Evolutionary conservation across 371 early-diverging fungal species (phyloP).

Genomic region (Mortierella sp.): DNA sequence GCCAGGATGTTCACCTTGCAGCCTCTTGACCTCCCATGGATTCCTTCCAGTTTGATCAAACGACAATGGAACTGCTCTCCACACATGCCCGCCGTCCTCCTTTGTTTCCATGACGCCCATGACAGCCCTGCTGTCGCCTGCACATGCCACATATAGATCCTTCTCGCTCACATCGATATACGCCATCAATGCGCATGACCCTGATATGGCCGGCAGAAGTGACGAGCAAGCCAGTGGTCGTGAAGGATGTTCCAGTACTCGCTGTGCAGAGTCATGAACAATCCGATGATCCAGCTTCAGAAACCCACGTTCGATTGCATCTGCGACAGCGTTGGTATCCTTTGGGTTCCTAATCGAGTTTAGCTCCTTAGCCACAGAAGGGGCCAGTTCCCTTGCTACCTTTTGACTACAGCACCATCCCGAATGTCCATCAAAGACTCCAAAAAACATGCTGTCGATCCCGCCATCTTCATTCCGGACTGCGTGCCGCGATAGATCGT

Average conservation of each 20-base stretch:
- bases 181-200: constrained; percentile 82
- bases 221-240: constrained; percentile 38
- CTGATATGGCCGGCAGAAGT: constrained; percentile 68
- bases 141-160: constrained; percentile 79
- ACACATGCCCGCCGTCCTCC: constrained; percentile 42
- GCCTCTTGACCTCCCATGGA: constrained; percentile 67
- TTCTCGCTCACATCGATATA: constrained; percentile 68
- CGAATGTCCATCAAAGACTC: constrained; percentile 71
- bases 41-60: constrained; percentile 79
- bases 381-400: constrained; percentile 58
- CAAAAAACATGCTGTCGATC: constrained; percentile 56
- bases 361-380: constrained; percentile 32
- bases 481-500: constrained; percentile 44
- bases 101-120: constrained; percentile 54
- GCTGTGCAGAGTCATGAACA: constrained; percentile 62
- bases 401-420: constrained; percentile 62
- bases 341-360: constrained; percentile 14
- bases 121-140: constrained; percentile 79
- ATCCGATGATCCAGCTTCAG: constrained; percentile 66
- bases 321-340: constrained; percentile 5
- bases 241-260: constrained; percentile 45
- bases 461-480: constrained; percentile 16
- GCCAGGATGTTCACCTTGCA: constrained; percentile 80
- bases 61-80: constrained; percentile 70
- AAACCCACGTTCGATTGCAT: constrained; percentile 65